Evolutionary conservation across 192 early-diverging fungal species (phyloP).

Genomic region (Coemansia sp.): DNA sequence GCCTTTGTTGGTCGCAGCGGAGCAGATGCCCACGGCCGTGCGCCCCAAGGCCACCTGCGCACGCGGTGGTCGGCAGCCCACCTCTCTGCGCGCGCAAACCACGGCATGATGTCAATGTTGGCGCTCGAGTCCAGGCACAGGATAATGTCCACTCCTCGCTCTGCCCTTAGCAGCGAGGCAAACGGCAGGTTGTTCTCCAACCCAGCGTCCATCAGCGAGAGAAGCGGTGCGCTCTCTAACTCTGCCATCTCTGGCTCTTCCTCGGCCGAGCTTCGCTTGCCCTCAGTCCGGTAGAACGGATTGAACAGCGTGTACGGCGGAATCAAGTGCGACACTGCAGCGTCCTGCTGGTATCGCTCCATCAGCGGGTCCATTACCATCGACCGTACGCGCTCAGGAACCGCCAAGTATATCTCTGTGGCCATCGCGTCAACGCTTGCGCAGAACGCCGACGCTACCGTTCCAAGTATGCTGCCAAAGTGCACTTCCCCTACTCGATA

Average conservation of each 20-base stretch:
- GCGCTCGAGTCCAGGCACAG: constrained; percentile 72
- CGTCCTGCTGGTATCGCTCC: constrained; percentile 52
- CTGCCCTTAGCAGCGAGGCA: constrained; percentile 63
- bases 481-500: constrained; percentile 65
- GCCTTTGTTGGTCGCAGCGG: constrained; percentile 36
- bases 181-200: constrained; percentile 80
- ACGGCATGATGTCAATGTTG: constrained; percentile 64
- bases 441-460: constrained; percentile 48
- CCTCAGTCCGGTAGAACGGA: constrained; percentile 56
- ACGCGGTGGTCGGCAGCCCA: constrained; percentile 61
- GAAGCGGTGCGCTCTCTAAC: constrained; percentile 26
- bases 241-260: constrained; percentile 8
- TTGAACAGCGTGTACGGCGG: constrained; percentile 69
- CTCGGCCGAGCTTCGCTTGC: not conserved
- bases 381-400: constrained; percentile 19
- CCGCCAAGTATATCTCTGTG: constrained; percentile 42
- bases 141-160: constrained; percentile 68
- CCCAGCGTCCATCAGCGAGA: constrained; percentile 75
- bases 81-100: constrained; percentile 63
- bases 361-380: constrained; percentile 39
- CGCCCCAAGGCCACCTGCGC: constrained; percentile 62
- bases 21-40: constrained; percentile 52
- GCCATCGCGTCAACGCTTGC: constrained; percentile 47
- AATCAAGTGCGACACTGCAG: constrained; percentile 59
- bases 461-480: constrained; percentile 64